A percentile compares a stretch with the other conserved stretches of the same genome.
Evolutionary conservation across 805 yeast species (phyloP).

Genomic region (Sugiyamaella smithiae): DNA sequence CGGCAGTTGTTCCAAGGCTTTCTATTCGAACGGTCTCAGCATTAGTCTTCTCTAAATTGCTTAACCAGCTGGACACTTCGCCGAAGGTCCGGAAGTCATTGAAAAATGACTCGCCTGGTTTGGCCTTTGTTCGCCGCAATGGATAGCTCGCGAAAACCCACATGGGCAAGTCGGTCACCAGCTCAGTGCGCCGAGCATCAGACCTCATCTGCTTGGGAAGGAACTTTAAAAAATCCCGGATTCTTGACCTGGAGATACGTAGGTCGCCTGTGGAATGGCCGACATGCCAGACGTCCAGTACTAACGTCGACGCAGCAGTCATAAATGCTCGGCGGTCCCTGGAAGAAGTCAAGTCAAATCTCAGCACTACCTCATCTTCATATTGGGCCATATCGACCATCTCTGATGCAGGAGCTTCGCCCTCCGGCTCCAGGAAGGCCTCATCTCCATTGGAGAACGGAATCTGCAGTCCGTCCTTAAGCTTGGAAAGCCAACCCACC

Average conservation of each 20-base stretch:
- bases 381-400: constrained; percentile 36
- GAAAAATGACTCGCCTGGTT: constrained; percentile 49
- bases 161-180: constrained; percentile 29
- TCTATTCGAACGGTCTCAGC: constrained; percentile 64
- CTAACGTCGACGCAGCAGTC: constrained; percentile 25
- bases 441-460: constrained; percentile 11
- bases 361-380: constrained; percentile 43
- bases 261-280: constrained; percentile 24
- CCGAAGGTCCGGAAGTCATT: constrained; percentile 63
- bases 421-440: neutral
- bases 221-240: constrained; percentile 23
- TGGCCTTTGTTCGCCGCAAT: constrained; percentile 3
- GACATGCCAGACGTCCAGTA: constrained; percentile 29
- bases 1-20: constrained; percentile 70
- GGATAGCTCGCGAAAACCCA: constrained; percentile 29
- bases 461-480: constrained; percentile 19
- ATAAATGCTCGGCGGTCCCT: constrained; percentile 24
- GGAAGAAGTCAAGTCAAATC: constrained; percentile 35
- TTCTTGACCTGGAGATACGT: constrained; percentile 21
- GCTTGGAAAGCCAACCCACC: constrained; percentile 4
- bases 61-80: constrained; percentile 72
- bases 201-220: constrained; percentile 25
- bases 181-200: constrained; percentile 14
- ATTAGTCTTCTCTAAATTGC: constrained; percentile 54
- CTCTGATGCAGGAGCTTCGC: neutral